Evolutionary conservation across 106 monocot genomes (phyloP).

Genomic region (Acorus calamus): DNA sequence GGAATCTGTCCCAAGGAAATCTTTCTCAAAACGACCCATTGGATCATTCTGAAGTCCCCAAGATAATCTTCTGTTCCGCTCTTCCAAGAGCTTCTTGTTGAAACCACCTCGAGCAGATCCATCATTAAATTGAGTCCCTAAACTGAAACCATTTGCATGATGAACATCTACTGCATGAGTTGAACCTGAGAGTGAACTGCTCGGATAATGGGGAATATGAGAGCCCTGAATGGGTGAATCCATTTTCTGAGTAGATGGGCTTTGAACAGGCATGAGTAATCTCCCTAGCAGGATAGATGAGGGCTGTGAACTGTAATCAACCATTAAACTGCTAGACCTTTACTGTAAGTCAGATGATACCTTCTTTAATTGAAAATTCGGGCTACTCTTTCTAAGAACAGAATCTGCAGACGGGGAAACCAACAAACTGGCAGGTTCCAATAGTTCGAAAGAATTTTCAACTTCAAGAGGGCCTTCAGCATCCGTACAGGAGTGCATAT

Average conservation of each 20-base stretch:
- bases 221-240: too few relatives aligned
- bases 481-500: conserved; percentile 6
- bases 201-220: too few relatives aligned
- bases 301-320: too few relatives aligned
- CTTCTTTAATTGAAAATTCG: conserved; percentile 10
- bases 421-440: conserved; percentile 11
- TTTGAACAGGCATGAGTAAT: too few relatives aligned
- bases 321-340: neutral
- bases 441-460: conserved; percentile 5
- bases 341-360: neutral
- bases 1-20: conserved; percentile 4
- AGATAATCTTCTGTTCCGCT: conserved; percentile 2
- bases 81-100: conserved; percentile 4
- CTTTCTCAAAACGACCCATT: conserved; percentile 2
- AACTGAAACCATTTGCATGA: neutral
- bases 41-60: conserved; percentile 5
- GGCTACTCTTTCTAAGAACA: conserved; percentile 22
- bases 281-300: too few relatives aligned
- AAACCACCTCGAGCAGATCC: conserved; percentile 2
- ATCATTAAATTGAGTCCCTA: neutral
- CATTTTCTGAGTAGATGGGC: too few relatives aligned
- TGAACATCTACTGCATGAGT: neutral
- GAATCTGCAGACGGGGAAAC: conserved; percentile 1
- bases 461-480: conserved; percentile 11
- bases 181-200: too few relatives aligned